Conservation (phyloP, 148 eudicot genomes). For the Fagopyrum tataricum region DNA sequence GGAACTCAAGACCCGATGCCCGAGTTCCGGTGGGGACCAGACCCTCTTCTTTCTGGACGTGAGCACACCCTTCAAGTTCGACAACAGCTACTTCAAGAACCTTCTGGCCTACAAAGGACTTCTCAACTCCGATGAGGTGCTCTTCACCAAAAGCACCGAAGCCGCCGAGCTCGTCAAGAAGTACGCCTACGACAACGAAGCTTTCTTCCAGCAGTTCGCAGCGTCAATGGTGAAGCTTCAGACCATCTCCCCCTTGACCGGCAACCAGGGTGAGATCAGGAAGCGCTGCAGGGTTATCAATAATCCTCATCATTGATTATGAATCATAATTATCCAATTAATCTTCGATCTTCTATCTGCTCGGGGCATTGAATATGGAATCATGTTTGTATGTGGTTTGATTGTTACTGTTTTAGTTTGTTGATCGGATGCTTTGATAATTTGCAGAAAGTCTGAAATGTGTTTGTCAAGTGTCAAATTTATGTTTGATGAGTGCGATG, state of each 20-base stretch:
- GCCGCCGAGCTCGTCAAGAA: constrained; percentile 38
- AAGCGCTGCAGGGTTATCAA: constrained; percentile 68
- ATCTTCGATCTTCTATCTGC: background rate
- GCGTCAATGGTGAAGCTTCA: constrained; percentile 77
- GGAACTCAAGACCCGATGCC: constrained; percentile 48
- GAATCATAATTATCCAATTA: background rate
- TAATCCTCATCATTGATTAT: constrained; percentile 1
- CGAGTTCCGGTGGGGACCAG: constrained; percentile 72
- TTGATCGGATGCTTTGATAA: background rate
- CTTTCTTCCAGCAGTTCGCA: constrained; percentile 75
- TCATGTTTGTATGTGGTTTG: background rate
- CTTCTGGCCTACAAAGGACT: constrained; percentile 37
- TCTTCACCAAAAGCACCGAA: constrained; percentile 29
- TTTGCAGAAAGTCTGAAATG: background rate
- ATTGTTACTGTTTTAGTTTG: background rate
- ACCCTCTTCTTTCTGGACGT: constrained; percentile 52
- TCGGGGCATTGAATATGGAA: background rate
- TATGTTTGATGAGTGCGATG: background rate
- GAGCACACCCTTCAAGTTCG: constrained; percentile 36
- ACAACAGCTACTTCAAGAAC: constrained; percentile 52
- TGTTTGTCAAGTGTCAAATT: background rate
- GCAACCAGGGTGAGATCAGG: constrained; percentile 54
- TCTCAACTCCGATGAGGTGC: constrained; percentile 50
- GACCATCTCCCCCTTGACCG: constrained; percentile 63
- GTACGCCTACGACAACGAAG: constrained; percentile 39